Evolutionary conservation across 495 filamentous ascomycete species (phyloP), one percentile per base, ranked within the genome.

Genomic region (Aeminium ludgeri): DNA sequence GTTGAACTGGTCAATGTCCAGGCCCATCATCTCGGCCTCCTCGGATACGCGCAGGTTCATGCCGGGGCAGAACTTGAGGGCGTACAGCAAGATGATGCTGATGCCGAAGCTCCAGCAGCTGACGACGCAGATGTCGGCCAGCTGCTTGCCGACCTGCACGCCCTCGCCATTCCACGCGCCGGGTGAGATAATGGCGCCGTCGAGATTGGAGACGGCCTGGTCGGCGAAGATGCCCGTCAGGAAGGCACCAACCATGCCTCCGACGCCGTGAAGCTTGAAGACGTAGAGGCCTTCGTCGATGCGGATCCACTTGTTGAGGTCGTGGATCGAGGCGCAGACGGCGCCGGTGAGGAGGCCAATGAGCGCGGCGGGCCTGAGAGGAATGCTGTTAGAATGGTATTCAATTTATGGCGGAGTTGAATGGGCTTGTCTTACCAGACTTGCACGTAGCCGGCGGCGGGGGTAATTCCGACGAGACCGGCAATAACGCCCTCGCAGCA

Each of bases 261-360:
- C 74, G 27, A 74, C 55, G 10, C 69, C 73, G 51, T 78, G 72
- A 18, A 76, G 64, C 44, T 72, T 73, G 58, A 76, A 76, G 15
- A 78, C 71, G 42, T 75, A 70, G 58, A 77, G 62, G 1, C 69
- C 68, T 41, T 76, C 72, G 48, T 78, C 74, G 37, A 76, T 71
- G 40, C 56, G 53, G 6, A 76, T 36, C 70, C 65, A 74, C 10
- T 72, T 53, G 45, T 74, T 76, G 44, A 76, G 23, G 41, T 73
- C 53, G 49, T 74, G 62, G 13, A 65, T 50, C 1, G 57, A 41
- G 11, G 68, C 56, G 47, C 71, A 76, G 10, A 68, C 59, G 10
- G 66, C 57, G 10, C 59, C 65, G 5, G 73, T 73, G 16, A 76
- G 41, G 57, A 76, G 70, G 13, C 72, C 72, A 40, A 78, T 74